A percentile compares a stretch with the other conserved stretches of the same genome.
Evolutionary conservation across 352 stramenopile species (phyloP).

Genomic region (Halophytophthora polymorphica): DNA sequence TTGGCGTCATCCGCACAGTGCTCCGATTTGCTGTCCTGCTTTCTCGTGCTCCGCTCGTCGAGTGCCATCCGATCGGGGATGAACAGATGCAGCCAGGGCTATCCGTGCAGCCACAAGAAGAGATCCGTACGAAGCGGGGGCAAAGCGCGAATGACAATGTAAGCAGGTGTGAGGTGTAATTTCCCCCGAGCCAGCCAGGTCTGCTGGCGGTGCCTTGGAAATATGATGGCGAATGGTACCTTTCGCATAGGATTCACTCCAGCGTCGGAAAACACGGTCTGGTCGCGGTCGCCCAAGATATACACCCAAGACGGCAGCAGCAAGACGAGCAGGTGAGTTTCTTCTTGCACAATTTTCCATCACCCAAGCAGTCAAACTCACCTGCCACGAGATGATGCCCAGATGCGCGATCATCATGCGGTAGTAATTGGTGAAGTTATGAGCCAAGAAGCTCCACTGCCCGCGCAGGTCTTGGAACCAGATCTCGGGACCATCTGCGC

Average conservation of each 20-base stretch:
- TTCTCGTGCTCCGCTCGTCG: constrained; percentile 26
- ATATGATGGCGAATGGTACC: constrained; percentile 11
- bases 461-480: constrained; percentile 64
- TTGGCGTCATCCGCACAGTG: not conserved
- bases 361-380: constrained; percentile 5
- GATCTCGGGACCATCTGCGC: constrained; percentile 43
- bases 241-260: constrained; percentile 59
- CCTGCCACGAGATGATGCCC: constrained; percentile 75
- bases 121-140: not conserved
- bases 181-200: not conserved
- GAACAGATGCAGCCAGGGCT: constrained; percentile 81
- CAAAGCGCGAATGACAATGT: not conserved
- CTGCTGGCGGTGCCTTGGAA: not conserved
- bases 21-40: constrained; percentile 13
- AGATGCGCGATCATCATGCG: constrained; percentile 79
- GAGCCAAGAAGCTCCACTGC: constrained; percentile 66
- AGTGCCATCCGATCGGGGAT: constrained; percentile 62
- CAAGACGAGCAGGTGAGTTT: not conserved
- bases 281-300: not conserved
- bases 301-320: not conserved
- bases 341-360: not conserved
- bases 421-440: constrained; percentile 76
- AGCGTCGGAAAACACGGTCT: constrained; percentile 61
- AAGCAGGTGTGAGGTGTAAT: not conserved
- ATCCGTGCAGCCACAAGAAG: constrained; percentile 1